These are phyloP conservation scores for Pichia sp. DNA, from an alignment of 1,139 yeast genomes.

Conservation along the genomic window DNA sequence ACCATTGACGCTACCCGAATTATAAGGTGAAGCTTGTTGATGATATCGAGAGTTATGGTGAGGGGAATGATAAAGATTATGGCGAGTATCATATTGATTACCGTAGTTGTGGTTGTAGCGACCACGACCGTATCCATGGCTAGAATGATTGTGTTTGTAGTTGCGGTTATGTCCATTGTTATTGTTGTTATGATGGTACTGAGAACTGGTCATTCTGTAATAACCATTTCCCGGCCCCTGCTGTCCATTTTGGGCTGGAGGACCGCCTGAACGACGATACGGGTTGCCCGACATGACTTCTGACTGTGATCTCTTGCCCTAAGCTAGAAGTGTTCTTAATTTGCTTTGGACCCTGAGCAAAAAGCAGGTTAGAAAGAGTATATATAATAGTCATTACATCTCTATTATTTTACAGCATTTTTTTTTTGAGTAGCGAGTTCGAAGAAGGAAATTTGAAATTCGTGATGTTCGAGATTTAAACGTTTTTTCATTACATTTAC, in stretches of 20 bases:
- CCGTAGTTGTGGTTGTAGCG: conserved; percentile 7
- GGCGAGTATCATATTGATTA: conserved; percentile 11
- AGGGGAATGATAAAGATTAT: conserved; percentile 8
- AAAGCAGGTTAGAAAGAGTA: neutral
- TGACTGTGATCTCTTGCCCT: neutral
- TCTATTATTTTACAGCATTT: neutral
- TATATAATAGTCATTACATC: neutral
- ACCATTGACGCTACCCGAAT: neutral
- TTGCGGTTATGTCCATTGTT: conserved; percentile 1
- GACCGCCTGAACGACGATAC: conserved; percentile 12
- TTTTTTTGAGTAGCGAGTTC: neutral
- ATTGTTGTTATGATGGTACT: conserved; percentile 7
- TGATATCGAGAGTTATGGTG: conserved; percentile 9
- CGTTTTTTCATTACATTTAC: neutral
- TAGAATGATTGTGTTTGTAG: neutral
- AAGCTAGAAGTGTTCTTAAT: neutral
- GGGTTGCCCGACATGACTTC: conserved; percentile 13
- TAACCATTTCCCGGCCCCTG: conserved; percentile 12
- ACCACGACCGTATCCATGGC: conserved; percentile 3
- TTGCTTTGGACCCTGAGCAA: neutral
- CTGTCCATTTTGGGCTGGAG: conserved; percentile 5
- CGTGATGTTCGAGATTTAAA: neutral
- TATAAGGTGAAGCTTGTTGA: neutral
- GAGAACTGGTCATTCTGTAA: conserved; percentile 10
- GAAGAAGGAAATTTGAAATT: neutral